Evolutionary conservation across 2,329 filamentous ascomycete genomes (phyloP), one percentile per base, ranked within the genome.

Genomic region (Fusarium musae): DNA sequence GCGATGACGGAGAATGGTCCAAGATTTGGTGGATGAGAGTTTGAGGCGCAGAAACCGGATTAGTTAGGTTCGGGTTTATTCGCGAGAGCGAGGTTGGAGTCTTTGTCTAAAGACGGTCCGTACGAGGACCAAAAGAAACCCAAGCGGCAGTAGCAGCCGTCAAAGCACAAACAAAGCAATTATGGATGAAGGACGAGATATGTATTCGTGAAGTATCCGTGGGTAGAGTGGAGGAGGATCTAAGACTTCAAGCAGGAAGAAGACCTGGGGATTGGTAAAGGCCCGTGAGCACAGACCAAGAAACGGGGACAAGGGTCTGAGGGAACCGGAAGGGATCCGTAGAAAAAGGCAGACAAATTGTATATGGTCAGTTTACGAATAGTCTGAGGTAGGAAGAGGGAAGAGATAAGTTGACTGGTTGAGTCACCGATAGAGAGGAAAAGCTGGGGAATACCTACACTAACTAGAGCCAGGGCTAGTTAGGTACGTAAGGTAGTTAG

Each of bases 191-290:
- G 32, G 56, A 30, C 37, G 53, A 60, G 42, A 42, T 32, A 32
- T 28, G 52, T 43, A 56, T 43, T 43, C 37, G 37, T 56, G 21
- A 66, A 66, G 49, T 58, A 30, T 30, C 13, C 26, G 37, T 21
- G 12, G 37, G 44, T 30, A 58, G 70, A 74, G 67, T 44, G 70
- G 70, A 70, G 65, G 69, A 70, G 57, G 70, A 60, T 56, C 54
- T 49, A 50, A 63, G 66, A 60, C 70, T 47, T 66, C 40, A 65
- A 59, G 52, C 54, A 66, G 42, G 52, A 50, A 58, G 71, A 68
- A 36, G 64, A 66, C 64, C 71, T 74, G 71, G 66, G 71, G 70
- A 74, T 66, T 73, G 71, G 67, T 52, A 62, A 50, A 70, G 71
- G 69, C 62, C 66, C 67, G 66, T 65, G 71, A 71, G 71, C 56